A percentile compares a stretch with the other conserved stretches of the same genome.
Evolutionary conservation across 2,329 filamentous ascomycete genomes (phyloP).

Genomic region (Canariomyces notabilis): DNA sequence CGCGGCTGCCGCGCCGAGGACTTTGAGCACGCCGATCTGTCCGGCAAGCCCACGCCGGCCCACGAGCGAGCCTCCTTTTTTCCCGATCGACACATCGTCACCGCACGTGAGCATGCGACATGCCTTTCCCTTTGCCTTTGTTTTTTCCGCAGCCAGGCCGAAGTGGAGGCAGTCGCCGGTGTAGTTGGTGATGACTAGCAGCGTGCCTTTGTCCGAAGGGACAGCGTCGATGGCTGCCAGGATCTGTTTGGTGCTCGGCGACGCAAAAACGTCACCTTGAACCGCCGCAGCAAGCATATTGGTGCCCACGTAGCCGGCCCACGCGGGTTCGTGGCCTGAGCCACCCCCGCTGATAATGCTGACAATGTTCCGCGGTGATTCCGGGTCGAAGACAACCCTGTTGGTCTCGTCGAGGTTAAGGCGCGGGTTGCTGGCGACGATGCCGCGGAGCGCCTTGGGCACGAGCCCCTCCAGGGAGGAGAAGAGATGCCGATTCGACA

Average conservation of each 20-base stretch:
- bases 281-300: slow-evolving; percentile 59
- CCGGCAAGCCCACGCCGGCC: slow-evolving; percentile 58
- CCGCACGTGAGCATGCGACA: slow-evolving; percentile 57
- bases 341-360: slow-evolving; percentile 51
- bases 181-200: slow-evolving; percentile 61
- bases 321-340: slow-evolving; percentile 57
- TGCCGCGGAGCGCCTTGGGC: slow-evolving; percentile 45
- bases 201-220: slow-evolving; percentile 50
- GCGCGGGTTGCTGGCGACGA: slow-evolving; percentile 49
- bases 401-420: slow-evolving; percentile 47
- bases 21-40: slow-evolving; percentile 55
- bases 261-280: slow-evolving; percentile 59
- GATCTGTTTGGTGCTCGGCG: slow-evolving; percentile 59
- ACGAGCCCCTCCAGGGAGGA: slow-evolving; percentile 49
- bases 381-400: slow-evolving; percentile 46
- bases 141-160: slow-evolving; percentile 55
- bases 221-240: slow-evolving; percentile 52
- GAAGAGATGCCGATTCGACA: slow-evolving; percentile 52
- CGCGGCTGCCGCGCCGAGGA: slow-evolving; percentile 48
- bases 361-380: slow-evolving; percentile 41
- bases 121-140: slow-evolving; percentile 47
- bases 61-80: slow-evolving; percentile 52
- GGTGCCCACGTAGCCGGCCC: slow-evolving; percentile 58
- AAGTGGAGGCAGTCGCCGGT: slow-evolving; percentile 61
- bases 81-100: slow-evolving; percentile 61